Conservation (phyloP, 2,329 filamentous ascomycete species). For the Thyridium curvatum region DNA sequence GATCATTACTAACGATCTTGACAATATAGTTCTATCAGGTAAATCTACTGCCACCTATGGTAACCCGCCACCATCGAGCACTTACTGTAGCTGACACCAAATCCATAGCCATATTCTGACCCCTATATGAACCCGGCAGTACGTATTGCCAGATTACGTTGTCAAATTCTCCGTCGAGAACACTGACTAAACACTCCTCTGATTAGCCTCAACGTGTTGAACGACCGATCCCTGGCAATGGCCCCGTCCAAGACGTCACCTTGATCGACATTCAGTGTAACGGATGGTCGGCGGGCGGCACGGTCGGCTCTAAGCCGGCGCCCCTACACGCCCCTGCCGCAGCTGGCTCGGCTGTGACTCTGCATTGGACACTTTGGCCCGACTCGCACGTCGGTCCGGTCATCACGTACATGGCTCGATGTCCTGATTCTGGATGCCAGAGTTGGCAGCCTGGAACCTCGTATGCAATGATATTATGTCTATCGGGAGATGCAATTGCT, state of each 20-base stretch:
- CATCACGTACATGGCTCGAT: constrained; percentile 55
- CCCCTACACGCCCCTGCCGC: constrained; percentile 44
- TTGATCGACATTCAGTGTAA: constrained; percentile 50
- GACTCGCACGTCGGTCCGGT: constrained; percentile 46
- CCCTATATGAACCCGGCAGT: constrained; percentile 27
- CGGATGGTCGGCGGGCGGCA: constrained; percentile 41
- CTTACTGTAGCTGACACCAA: background rate
- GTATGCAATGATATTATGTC: no score
- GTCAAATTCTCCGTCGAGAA: background rate
- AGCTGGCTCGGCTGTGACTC: constrained; percentile 45
- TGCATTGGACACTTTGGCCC: constrained; percentile 48
- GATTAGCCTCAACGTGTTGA: constrained; percentile 42
- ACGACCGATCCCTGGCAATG: constrained; percentile 51
- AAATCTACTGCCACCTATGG: no score
- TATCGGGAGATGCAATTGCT: background rate
- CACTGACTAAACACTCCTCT: background rate
- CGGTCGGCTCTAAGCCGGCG: constrained; percentile 42
- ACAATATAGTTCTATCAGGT: constrained; percentile 23
- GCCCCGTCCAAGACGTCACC: constrained; percentile 47
- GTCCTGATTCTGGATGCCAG: constrained; percentile 44
- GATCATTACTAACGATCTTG: background rate
- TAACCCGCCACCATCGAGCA: background rate
- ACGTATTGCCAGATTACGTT: background rate
- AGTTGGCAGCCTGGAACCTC: constrained; percentile 37
- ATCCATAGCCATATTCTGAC: constrained; percentile 32